phyloP scores from a whole-genome alignment of 1,139 yeast species.

The Diutina rugosa region DNA sequence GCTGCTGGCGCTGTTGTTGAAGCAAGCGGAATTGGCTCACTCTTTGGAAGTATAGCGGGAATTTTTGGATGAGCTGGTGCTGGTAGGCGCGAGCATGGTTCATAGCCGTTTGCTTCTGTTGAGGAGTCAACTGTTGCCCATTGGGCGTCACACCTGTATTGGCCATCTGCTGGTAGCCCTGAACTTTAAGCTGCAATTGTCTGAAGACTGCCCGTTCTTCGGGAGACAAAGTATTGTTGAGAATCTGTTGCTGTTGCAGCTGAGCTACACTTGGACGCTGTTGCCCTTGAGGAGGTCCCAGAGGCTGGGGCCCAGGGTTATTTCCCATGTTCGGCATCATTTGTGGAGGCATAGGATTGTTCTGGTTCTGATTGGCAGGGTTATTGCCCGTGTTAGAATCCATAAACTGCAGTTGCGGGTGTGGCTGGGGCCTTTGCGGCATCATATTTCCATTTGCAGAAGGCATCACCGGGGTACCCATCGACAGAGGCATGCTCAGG shows the following conservation, averaged over 20 bases:
- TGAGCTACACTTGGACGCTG: conserved; percentile 15
- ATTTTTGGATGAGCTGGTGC: conserved; percentile 30
- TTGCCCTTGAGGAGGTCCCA: conserved; percentile 3
- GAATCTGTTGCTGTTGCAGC: conserved; percentile 34
- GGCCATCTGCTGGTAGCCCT: conserved; percentile 32
- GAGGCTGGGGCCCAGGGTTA: conserved; percentile 6
- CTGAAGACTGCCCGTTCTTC: conserved; percentile 33
- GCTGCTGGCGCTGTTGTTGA: conserved; percentile 11
- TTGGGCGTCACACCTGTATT: conserved; percentile 33
- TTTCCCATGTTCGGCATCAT: neutral
- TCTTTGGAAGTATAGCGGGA: conserved; percentile 32
- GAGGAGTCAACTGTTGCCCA: conserved; percentile 28
- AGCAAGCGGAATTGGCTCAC: conserved; percentile 28
- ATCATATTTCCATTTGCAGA: conserved; percentile 1
- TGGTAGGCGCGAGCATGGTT: conserved; percentile 32
- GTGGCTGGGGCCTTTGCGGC: conserved; percentile 6
- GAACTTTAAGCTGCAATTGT: conserved; percentile 29
- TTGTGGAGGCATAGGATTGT: conserved; percentile 1
- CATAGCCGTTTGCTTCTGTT: conserved; percentile 33
- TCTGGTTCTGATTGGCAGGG: conserved; percentile 9
- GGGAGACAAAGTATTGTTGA: conserved; percentile 28
- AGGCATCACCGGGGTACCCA: neutral
- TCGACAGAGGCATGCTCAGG: neutral
- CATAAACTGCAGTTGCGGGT: conserved; percentile 2
- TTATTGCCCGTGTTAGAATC: conserved; percentile 3